phyloP scores from a whole-genome alignment of 2,329 filamentous ascomycete species.

The Colletotrichum gigasporum region DNA sequence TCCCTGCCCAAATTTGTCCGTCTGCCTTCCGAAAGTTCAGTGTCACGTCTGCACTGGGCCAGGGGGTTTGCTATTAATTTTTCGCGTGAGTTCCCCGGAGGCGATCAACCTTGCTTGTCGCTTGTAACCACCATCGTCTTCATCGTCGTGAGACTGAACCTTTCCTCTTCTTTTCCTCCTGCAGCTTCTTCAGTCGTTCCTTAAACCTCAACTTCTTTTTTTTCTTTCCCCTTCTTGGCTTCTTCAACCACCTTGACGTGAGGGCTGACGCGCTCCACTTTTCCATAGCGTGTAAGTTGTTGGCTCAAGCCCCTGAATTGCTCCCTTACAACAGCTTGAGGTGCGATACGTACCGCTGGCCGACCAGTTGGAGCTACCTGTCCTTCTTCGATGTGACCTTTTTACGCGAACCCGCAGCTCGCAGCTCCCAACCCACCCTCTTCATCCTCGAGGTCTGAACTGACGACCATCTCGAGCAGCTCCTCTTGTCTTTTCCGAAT shows the following conservation, averaged over 20 bases:
- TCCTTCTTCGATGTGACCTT: constrained; percentile 24
- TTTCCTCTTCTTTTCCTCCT: neutral
- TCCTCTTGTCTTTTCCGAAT: constrained; percentile 19
- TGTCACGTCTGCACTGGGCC: constrained; percentile 5
- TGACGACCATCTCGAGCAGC: constrained; percentile 27
- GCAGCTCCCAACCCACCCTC: neutral
- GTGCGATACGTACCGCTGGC: constrained; percentile 26
- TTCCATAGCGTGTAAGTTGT: constrained; percentile 29
- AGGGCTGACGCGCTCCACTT: constrained; percentile 25
- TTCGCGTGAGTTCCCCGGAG: constrained; percentile 9
- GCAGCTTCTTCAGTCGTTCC: constrained; percentile 25
- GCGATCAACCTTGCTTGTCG: constrained; percentile 6
- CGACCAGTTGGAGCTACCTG: constrained; percentile 28
- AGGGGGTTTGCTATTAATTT: constrained; percentile 23
- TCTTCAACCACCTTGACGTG: constrained; percentile 23
- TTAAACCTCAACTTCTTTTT: constrained; percentile 23
- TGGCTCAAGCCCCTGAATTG: constrained; percentile 19
- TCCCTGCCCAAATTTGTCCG: constrained; percentile 6
- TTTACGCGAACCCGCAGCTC: constrained; percentile 1
- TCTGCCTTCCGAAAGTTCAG: constrained; percentile 21
- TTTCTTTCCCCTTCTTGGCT: constrained; percentile 23
- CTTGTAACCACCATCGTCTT: neutral
- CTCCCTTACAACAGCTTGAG: constrained; percentile 20
- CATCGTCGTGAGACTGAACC: neutral
- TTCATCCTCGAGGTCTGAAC: constrained; percentile 5